Evolutionary conservation across 108 stramenopile genomes (phyloP), one percentile per base, ranked within the genome.

Genomic region (Chaetoceros tenuissimus): DNA sequence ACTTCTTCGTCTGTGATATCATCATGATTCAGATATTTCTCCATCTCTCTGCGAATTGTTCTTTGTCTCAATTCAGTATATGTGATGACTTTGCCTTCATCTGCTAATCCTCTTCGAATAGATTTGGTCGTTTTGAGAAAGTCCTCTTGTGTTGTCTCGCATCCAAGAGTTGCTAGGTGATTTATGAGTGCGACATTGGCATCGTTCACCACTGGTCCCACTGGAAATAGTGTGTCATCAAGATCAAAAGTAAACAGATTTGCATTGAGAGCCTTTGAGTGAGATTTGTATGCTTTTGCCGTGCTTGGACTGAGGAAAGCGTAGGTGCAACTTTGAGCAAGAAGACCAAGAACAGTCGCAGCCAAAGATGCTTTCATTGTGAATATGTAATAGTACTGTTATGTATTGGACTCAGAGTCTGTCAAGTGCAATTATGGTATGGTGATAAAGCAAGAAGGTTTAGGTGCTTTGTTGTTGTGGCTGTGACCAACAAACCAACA

Each of bases 171-270:
- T 10, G 57, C 27, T 0, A 66, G 23, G 24, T 19, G 47, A 27
- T 22, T 22, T 24, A 74, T 26, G 61, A 70, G 54, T 0, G 62
- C 67, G 2, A 48, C 62, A 48, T 85, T 81, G 59, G 80, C 84
- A 24, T 73, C 72, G 8, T 28, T 24, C 17, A 84, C 59, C 23
- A 78, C 79, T 0, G 71, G 63, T 21, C 30, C 55, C 16, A 77
- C 72, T 2, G 80, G 76, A 53, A 68, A 85, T 30, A 85, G 31
- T 2, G 84, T 81, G 53, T 85, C 84, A 60, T 85, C 80, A 40
- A 85, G 59, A 64, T 81, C 80, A 64, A 81, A 84, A 3, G 83
- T 76, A 0, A 82, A 23, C 2, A 81, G 55, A 23, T 66, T 48
- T 40, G 34, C 34, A 13, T 5, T 10, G 8, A 40, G 34, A 40